Base-by-base conservation (phyloP, 768 basidiomycete genomes). In the Cystofilobasidium capitatum region DNA sequence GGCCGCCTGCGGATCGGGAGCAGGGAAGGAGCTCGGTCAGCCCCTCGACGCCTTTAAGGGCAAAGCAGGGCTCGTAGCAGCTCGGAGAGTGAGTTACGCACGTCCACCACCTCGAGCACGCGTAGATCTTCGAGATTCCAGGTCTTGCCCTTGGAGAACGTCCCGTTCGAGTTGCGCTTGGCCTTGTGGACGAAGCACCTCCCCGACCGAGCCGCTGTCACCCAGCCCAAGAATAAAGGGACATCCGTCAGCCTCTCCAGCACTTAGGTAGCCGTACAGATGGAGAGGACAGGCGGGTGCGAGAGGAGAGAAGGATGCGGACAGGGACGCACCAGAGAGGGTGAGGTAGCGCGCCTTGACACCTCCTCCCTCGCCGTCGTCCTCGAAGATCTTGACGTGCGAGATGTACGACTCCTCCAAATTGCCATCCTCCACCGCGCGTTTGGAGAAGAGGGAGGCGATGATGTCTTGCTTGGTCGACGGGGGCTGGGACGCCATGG, bases 101-200 rank as follows among this genome's bases (percentile, higher is more conserved):
- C 92, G 74, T 81, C 82, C 40, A 83, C 68, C 57, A 94, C 86
- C 71, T 93, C 86, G 54, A 99, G 75, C 44, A 79, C 84, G 70
- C 88, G 83, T 72, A 98, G 81, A 77, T 97, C 93, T 47, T 84
- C 76, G 58, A 98, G 78, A 69, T 80, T 82, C 96, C 96, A 99
- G 1, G 94, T 91, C 80, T 99, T 99, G 8, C 96, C 96, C 58
- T 98, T 90, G 10, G 91, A 96, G 78, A 94, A 98, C 0, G 90
- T 83, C 39, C 89, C 87, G 74, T 97, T 98, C 49, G 87, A 86
- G 75, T 99, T 98, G 71, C 90, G 80, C 79, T 98, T 98, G 1
- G 93, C 91, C 79, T 99, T 99, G 83, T 99, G 93, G 24, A 99
- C 83, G 76, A 86, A 84, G 0, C 86, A 86, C 57, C 80, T 78